phyloP scores from a whole-genome alignment of 768 basidiomycete genomes.

The Cystofilobasidium macerans region DNA sequence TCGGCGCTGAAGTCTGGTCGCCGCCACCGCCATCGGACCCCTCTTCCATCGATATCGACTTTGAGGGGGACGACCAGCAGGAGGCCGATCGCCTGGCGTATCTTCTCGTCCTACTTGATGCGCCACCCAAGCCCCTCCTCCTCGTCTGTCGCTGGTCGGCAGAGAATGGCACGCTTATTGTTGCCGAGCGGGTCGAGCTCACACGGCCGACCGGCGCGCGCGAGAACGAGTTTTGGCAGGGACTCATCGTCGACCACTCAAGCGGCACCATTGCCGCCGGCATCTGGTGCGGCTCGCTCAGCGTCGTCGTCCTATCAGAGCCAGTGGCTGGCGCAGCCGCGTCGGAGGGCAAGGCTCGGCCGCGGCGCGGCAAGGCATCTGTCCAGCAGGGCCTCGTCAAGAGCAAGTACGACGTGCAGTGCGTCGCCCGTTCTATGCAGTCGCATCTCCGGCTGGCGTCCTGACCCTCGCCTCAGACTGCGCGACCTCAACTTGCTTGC shows the following conservation, averaged over 20 bases:
- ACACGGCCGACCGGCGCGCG: conserved; percentile 10
- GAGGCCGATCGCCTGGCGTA: background rate
- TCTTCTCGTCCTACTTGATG: conserved; percentile 16
- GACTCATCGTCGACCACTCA: conserved; percentile 9
- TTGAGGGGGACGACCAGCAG: background rate
- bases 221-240: conserved; percentile 24
- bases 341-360: background rate
- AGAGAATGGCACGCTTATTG: background rate
- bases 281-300: conserved; percentile 21
- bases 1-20: conserved; percentile 14
- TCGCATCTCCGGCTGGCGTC: background rate
- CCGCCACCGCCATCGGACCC: background rate
- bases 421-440: background rate
- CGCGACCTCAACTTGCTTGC: conserved; percentile 22
- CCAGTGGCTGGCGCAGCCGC: background rate
- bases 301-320: conserved; percentile 6
- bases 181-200: conserved; percentile 2
- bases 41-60: background rate
- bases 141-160: conserved; percentile 2
- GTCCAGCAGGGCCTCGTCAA: conserved; percentile 2
- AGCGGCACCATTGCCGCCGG: background rate
- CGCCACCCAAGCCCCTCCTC: conserved; percentile 11
- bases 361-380: too few relatives aligned
- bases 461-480: background rate
- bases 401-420: conserved; percentile 22